Percentiles rank a stretch among this genome's conserved stretches.
These are phyloP conservation scores for Xerocomus amazonicus DNA, from an alignment of 1,284 basidiomycete genomes.

Conservation along the genomic window DNA sequence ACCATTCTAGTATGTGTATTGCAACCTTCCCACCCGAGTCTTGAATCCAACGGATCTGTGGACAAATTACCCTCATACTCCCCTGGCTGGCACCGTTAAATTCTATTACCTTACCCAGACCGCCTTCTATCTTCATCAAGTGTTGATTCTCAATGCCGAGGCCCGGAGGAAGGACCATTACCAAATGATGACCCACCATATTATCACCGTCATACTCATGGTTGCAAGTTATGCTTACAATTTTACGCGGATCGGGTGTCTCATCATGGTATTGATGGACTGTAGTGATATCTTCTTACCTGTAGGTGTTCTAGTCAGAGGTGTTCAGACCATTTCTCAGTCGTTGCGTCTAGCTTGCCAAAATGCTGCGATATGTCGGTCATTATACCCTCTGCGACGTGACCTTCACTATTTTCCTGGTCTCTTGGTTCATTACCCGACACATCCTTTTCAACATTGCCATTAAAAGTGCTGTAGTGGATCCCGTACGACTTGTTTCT, in stretches of 20 bases:
- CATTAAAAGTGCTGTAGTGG: constrained; percentile 58
- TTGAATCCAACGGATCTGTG: constrained; percentile 72
- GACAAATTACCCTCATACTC: constrained; percentile 79
- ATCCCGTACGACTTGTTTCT: constrained; percentile 47
- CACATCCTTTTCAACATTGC: constrained; percentile 75
- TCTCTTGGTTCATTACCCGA: constrained; percentile 88
- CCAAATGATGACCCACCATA: constrained; percentile 96
- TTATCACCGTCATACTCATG: constrained; percentile 85
- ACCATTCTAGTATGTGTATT: constrained; percentile 68
- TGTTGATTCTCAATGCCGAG: constrained; percentile 92
- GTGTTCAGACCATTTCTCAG: constrained; percentile 6
- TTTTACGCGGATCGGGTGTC: constrained; percentile 83
- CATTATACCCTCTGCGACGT: constrained; percentile 68
- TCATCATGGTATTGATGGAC: constrained; percentile 92
- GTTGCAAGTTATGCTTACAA: constrained; percentile 76
- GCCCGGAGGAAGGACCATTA: constrained; percentile 87
- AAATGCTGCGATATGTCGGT: constrained; percentile 88
- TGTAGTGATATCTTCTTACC: constrained; percentile 89
- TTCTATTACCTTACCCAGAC: constrained; percentile 89
- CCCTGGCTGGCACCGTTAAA: constrained; percentile 77
- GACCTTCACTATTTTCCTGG: constrained; percentile 77
- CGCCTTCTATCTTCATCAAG: constrained; percentile 93
- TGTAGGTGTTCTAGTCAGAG: constrained; percentile 47
- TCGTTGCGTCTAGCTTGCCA: constrained; percentile 61
- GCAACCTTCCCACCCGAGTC: constrained; percentile 64